A percentile compares a stretch with the other conserved stretches of the same genome.
These are phyloP conservation scores for Fusarium pseudocircinatum DNA, from an alignment of 2,329 filamentous ascomycete genomes.

Conservation along the genomic window DNA sequence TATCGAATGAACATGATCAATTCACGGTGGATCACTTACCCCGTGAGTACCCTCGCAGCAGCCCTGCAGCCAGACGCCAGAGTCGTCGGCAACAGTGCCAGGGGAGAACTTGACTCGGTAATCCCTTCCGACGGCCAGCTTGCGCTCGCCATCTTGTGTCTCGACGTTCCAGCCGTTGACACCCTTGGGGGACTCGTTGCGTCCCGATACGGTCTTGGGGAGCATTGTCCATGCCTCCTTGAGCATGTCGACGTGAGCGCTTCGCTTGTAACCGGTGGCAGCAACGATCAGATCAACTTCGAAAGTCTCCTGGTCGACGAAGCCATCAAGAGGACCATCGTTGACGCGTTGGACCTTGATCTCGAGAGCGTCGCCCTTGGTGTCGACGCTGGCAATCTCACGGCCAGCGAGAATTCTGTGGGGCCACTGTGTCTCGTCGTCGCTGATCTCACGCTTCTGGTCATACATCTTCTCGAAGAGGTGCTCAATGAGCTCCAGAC, in stretches of 20 bases:
- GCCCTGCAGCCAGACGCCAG: conserved; percentile 91
- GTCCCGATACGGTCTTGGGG: conserved; percentile 56
- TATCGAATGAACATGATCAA: not conserved
- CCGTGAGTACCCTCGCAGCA: conserved; percentile 94
- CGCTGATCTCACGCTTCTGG: conserved; percentile 76
- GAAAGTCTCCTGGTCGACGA: conserved; percentile 64
- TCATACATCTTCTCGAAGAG: conserved; percentile 90
- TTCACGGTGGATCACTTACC: conserved; percentile 64
- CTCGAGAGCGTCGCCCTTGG: conserved; percentile 61
- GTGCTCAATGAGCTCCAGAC: conserved; percentile 87
- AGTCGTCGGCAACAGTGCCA: conserved; percentile 73
- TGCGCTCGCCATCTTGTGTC: conserved; percentile 50
- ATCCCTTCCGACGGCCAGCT: conserved; percentile 77
- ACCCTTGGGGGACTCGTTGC: conserved; percentile 46
- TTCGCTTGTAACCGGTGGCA: conserved; percentile 85
- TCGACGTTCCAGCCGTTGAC: conserved; percentile 55
- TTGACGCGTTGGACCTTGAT: conserved; percentile 65
- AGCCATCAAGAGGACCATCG: conserved; percentile 53
- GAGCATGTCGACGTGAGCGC: conserved; percentile 82
- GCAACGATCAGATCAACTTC: conserved; percentile 85
- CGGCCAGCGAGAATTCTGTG: conserved; percentile 80
- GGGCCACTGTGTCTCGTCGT: conserved; percentile 79
- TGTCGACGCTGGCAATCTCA: conserved; percentile 70
- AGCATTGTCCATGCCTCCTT: conserved; percentile 72
- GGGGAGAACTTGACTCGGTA: conserved; percentile 80